Percentiles rank a stretch among this genome's conserved stretches.
phyloP scores from a whole-genome alignment of 2,329 filamentous ascomycete species.

The Botrytis deweyae region DNA sequence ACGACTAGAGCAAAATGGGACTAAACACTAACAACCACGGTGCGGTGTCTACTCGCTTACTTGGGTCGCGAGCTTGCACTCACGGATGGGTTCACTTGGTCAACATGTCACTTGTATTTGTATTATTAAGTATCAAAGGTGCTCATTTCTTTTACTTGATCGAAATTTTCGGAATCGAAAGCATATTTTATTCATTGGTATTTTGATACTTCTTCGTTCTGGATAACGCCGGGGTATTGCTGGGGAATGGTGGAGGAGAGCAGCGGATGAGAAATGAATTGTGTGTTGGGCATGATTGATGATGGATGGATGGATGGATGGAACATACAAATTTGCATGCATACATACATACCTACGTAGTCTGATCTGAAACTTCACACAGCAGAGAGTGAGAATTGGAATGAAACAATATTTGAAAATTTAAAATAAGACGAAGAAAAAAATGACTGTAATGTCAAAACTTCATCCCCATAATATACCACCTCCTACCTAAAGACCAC shows the following conservation, averaged over 20 bases:
- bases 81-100: neutral
- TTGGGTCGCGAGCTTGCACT: neutral
- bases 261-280: constrained; percentile 1
- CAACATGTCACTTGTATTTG: constrained; percentile 4
- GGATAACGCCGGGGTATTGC: neutral
- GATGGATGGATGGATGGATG: neutral
- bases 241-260: neutral
- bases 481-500: too few relatives aligned
- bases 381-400: neutral
- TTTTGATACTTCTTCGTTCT: neutral
- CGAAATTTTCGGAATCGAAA: neutral
- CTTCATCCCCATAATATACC: too few relatives aligned
- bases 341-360: neutral
- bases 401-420: neutral
- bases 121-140: constrained; percentile 2
- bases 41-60: neutral
- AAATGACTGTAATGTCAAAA: too few relatives aligned
- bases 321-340: neutral
- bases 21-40: neutral
- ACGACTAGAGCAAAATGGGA: neutral
- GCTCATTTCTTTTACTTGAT: neutral
- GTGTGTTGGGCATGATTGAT: neutral
- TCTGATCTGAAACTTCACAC: neutral
- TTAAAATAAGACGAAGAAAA: too few relatives aligned
- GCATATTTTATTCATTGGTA: neutral